Evolutionary conservation across 495 filamentous ascomycete genomes (phyloP).

Genomic region (Aspergillus incahuasiensis): DNA sequence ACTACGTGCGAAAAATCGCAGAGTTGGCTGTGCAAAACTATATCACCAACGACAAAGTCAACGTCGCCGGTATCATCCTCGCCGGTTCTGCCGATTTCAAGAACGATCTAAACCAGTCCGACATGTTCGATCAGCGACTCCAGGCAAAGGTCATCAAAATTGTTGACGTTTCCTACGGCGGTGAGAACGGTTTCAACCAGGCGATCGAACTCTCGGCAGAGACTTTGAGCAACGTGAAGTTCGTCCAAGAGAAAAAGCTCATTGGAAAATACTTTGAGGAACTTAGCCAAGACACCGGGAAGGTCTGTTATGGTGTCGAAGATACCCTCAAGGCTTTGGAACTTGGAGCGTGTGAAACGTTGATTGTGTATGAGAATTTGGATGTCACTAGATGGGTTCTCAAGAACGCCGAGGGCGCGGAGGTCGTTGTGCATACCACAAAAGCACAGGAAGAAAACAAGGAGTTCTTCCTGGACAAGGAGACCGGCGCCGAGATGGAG

Average conservation of each 20-base stretch:
- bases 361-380: constrained; percentile 98
- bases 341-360: constrained; percentile 84
- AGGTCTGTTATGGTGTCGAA: constrained; percentile 94
- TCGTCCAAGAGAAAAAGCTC: constrained; percentile 99
- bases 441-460: constrained; percentile 80
- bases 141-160: constrained; percentile 97
- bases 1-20: constrained; percentile 97
- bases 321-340: constrained; percentile 98
- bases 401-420: constrained; percentile 65
- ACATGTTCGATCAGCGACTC: constrained; percentile 91
- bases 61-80: constrained; percentile 88
- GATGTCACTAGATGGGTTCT: constrained; percentile 88
- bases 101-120: constrained; percentile 95
- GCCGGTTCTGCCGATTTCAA: constrained; percentile 99
- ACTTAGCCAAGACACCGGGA: constrained; percentile 93
- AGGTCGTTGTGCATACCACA: constrained; percentile 78
- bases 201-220: constrained; percentile 92
- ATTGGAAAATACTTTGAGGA: constrained; percentile 98
- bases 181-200: constrained; percentile 99
- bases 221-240: constrained; percentile 98
- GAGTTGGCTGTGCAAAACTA: constrained; percentile 97
- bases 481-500: constrained; percentile 96
- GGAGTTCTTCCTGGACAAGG: constrained; percentile 86
- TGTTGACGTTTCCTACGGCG: constrained; percentile 96
- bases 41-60: constrained; percentile 96